These are phyloP conservation scores for Wilhelminamyces savonicus DNA, from an alignment of 805 yeast species.

Conservation along the genomic window DNA sequence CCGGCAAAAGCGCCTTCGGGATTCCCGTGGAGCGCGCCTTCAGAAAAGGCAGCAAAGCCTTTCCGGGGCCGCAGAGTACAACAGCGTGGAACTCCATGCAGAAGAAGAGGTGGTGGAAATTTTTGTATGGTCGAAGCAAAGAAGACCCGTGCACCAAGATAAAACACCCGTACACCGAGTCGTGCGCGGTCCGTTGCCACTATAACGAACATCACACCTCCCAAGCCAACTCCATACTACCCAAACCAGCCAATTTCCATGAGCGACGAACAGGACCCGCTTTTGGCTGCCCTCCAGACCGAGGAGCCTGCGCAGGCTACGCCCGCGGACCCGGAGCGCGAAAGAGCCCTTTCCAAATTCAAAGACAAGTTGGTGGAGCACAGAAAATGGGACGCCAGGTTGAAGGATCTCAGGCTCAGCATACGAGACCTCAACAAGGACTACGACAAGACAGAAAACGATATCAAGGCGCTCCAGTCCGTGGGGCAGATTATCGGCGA, in stretches of 20 bases:
- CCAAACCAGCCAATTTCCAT: no score
- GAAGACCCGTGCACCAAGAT: not conserved
- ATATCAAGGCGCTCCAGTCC: constrained; percentile 92
- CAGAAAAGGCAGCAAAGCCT: constrained; percentile 65
- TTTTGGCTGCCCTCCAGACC: constrained; percentile 55
- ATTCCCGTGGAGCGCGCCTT: constrained; percentile 54
- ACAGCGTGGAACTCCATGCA: constrained; percentile 89
- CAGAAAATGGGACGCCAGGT: constrained; percentile 87
- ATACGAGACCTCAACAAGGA: constrained; percentile 79
- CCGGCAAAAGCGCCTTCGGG: constrained; percentile 82
- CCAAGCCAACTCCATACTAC: not conserved
- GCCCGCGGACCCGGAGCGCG: constrained; percentile 57
- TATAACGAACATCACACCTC: constrained; percentile 1
- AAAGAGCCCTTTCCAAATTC: constrained; percentile 68
- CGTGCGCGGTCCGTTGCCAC: no score
- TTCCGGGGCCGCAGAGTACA: constrained; percentile 83
- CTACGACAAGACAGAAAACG: constrained; percentile 91
- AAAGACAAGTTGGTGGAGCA: constrained; percentile 87
- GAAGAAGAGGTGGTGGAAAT: not conserved
- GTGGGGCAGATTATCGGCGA: constrained; percentile 98
- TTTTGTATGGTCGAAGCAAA: not conserved
- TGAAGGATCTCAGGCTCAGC: constrained; percentile 75
- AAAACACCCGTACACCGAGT: no score
- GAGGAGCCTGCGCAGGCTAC: constrained; percentile 23
- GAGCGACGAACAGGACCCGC: constrained; percentile 66